A percentile compares a stretch with the other conserved stretches of the same genome.
These are phyloP conservation scores for Arthroderma uncinatum DNA, from an alignment of 2,329 filamentous ascomycete species.

Conservation along the genomic window DNA sequence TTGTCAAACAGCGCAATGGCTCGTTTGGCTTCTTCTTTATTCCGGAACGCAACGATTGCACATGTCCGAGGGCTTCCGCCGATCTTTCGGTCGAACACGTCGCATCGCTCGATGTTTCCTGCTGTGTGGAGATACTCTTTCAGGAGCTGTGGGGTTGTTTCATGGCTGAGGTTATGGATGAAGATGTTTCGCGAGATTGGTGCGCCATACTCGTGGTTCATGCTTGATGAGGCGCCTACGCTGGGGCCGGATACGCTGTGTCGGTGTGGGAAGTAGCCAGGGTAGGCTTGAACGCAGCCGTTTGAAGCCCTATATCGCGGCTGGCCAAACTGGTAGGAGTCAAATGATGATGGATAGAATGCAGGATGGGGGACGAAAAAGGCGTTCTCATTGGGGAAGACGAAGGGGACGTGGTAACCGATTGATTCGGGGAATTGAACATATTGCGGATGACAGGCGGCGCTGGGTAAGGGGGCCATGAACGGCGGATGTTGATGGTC, in stretches of 20 bases:
- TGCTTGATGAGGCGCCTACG: constrained; percentile 8
- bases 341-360: constrained; percentile 22
- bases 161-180: constrained; percentile 21
- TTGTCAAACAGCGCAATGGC: constrained; percentile 27
- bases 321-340: constrained; percentile 22
- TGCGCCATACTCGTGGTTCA: constrained; percentile 8
- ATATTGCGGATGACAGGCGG: constrained; percentile 8
- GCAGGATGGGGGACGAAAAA: constrained; percentile 22
- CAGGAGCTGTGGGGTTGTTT: constrained; percentile 23
- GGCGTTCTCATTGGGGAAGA: constrained; percentile 13
- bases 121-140: constrained; percentile 22
- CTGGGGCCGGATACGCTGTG: constrained; percentile 12
- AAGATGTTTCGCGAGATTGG: constrained; percentile 15
- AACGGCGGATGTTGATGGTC: constrained; percentile 12
- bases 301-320: constrained; percentile 17
- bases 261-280: background rate
- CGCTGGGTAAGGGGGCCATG: constrained; percentile 6
- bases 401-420: constrained; percentile 13
- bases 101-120: constrained; percentile 25
- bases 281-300: constrained; percentile 15
- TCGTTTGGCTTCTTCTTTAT: constrained; percentile 27
- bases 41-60: constrained; percentile 25
- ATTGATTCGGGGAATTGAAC: constrained; percentile 12
- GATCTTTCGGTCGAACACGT: constrained; percentile 20
- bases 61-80: constrained; percentile 18